phyloP scores from a whole-genome alignment of 1,284 basidiomycete species.

The Cryptococcus neoformans region DNA sequence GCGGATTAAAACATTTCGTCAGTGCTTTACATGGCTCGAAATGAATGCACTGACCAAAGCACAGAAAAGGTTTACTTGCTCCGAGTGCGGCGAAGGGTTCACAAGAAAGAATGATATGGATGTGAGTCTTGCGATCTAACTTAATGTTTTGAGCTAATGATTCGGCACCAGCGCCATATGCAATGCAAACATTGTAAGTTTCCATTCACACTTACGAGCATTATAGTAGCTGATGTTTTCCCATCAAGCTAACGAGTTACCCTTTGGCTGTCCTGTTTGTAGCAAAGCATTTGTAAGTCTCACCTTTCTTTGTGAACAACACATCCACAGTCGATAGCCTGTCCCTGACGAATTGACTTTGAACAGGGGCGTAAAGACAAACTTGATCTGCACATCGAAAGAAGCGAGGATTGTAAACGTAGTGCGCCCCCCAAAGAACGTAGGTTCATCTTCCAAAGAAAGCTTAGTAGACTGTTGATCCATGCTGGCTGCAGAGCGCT shows the following conservation, averaged over 20 bases:
- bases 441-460: neutral
- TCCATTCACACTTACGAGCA: neutral
- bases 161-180: slow-evolving; percentile 6
- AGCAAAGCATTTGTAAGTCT: slow-evolving; percentile 9
- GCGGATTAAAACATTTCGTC: too few relatives aligned
- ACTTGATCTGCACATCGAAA: slow-evolving; percentile 15
- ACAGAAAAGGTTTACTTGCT: slow-evolving; percentile 1
- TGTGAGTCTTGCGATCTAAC: slow-evolving; percentile 2
- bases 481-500: neutral
- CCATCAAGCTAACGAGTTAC: neutral
- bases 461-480: neutral
- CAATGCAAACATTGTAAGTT: slow-evolving; percentile 13
- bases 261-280: slow-evolving; percentile 9
- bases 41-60: neutral
- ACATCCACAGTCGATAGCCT: neutral
- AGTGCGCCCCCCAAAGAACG: slow-evolving; percentile 8
- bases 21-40: too few relatives aligned
- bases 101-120: slow-evolving; percentile 10
- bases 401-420: slow-evolving; percentile 4
- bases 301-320: neutral
- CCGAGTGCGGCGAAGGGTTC: slow-evolving; percentile 6
- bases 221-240: neutral
- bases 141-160: neutral
- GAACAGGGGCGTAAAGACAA: slow-evolving; percentile 17
- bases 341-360: neutral